Evolutionary conservation across 1,284 basidiomycete species (phyloP).

Genomic region (Dichomitus squalens): DNA sequence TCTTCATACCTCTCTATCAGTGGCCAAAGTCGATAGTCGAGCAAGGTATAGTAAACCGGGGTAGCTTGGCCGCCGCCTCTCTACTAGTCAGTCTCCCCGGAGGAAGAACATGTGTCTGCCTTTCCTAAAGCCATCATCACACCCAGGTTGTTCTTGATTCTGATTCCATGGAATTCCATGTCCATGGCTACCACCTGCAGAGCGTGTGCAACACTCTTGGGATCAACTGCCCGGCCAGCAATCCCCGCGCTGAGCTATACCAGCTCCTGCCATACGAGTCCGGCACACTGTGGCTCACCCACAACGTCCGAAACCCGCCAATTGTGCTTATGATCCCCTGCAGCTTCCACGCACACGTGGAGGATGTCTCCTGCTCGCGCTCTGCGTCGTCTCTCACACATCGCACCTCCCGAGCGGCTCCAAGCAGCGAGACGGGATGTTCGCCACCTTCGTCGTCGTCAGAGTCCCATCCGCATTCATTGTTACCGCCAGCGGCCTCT

Average conservation of each 20-base stretch:
- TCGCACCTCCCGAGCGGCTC: slow-evolving; percentile 24
- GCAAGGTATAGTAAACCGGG: too few relatives aligned
- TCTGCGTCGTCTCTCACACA: too few relatives aligned
- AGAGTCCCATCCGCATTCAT: slow-evolving; percentile 43
- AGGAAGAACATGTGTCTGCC: too few relatives aligned
- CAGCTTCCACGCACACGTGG: slow-evolving; percentile 20
- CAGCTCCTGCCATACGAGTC: slow-evolving; percentile 48
- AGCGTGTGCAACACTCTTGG: slow-evolving; percentile 34
- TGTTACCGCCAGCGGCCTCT: slow-evolving; percentile 46
- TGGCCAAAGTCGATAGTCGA: too few relatives aligned
- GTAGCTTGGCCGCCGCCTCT: too few relatives aligned
- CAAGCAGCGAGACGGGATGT: slow-evolving; percentile 43
- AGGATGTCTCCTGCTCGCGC: slow-evolving; percentile 3
- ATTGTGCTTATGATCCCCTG: slow-evolving; percentile 21
- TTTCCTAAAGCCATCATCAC: too few relatives aligned
- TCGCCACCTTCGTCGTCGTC: slow-evolving; percentile 47
- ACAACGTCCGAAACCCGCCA: slow-evolving; percentile 39
- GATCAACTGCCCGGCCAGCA: slow-evolving; percentile 14
- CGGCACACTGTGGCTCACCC: slow-evolving; percentile 23
- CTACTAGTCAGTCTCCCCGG: too few relatives aligned
- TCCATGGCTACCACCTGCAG: slow-evolving; percentile 8
- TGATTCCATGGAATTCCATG: slow-evolving; percentile 29
- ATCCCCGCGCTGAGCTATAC: slow-evolving; percentile 41
- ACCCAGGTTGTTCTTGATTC: slow-evolving; percentile 7
- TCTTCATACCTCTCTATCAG: too few relatives aligned